Percentiles rank a stretch among this genome's conserved stretches.
These are phyloP conservation scores for Naegleria fowleri DNA, from an alignment of 208 protist genomes.

Conservation along the genomic window DNA sequence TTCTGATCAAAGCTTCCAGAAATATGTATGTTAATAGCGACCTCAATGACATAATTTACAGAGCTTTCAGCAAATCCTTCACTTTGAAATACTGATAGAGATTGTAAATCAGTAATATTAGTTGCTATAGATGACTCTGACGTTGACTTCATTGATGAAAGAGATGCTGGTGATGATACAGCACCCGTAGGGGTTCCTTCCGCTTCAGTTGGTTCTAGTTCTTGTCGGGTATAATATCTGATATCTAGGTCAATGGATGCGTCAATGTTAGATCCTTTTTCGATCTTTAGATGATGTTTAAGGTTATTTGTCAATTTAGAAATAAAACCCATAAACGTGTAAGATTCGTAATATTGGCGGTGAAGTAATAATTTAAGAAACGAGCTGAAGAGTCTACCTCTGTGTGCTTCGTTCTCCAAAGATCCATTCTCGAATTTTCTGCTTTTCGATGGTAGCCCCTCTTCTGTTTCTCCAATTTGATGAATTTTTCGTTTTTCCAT, in stretches of 20 bases:
- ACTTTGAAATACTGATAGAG: background rate
- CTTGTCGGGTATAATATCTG: background rate
- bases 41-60: background rate
- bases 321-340: background rate
- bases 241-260: background rate
- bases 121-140: background rate
- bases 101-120: background rate
- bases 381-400: no score
- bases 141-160: background rate
- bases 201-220: background rate
- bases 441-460: background rate
- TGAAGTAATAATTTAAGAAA: no score
- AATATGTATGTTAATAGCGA: background rate
- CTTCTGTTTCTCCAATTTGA: background rate
- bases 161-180: background rate
- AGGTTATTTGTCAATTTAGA: background rate
- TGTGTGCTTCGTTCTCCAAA: background rate
- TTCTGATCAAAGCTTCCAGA: no score
- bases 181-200: background rate
- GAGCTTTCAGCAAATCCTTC: background rate
- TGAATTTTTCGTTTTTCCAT: background rate
- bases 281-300: background rate
- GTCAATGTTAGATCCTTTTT: background rate
- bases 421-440: background rate
- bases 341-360: background rate